Percentiles rank a stretch among this genome's conserved stretches.
phyloP scores from a whole-genome alignment of 768 basidiomycete genomes.

The Rhodotorula kratochvilovae region DNA sequence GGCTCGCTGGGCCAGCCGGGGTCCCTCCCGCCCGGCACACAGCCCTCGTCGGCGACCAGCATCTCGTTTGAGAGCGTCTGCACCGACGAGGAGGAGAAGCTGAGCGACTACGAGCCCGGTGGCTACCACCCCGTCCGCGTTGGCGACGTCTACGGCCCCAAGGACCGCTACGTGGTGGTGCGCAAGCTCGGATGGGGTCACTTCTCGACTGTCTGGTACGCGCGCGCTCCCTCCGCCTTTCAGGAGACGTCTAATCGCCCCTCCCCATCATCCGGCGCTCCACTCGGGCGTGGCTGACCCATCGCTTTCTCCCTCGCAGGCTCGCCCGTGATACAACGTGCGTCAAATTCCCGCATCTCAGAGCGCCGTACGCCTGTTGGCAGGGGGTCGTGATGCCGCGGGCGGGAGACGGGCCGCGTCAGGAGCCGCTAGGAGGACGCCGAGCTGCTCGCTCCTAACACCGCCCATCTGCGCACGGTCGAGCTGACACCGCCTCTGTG shows the following conservation, averaged over 20 bases:
- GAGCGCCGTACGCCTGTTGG: not conserved
- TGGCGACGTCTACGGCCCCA: slow-evolving; percentile 48
- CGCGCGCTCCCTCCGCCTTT: not conserved
- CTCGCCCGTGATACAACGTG: slow-evolving; percentile 30
- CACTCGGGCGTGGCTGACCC: not conserved
- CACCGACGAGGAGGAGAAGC: slow-evolving; percentile 46
- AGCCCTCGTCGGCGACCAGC: slow-evolving; percentile 22
- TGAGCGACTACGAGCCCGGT: slow-evolving; percentile 43
- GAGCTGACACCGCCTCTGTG: not conserved
- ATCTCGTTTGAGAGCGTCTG: slow-evolving; percentile 39
- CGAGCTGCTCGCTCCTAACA: no score
- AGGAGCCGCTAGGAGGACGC: no score
- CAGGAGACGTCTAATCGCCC: not conserved
- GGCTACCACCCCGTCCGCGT: slow-evolving; percentile 43
- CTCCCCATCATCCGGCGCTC: not conserved
- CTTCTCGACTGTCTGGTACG: slow-evolving; percentile 82
- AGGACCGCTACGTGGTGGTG: slow-evolving; percentile 75
- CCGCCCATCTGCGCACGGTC: no score
- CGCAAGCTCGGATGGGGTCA: slow-evolving; percentile 97
- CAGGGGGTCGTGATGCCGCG: no score
- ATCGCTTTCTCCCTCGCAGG: slow-evolving; percentile 1
- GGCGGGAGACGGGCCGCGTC: not conserved
- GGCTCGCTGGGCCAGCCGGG: not conserved
- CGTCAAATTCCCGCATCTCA: not conserved
- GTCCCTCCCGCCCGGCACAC: not conserved